Evolutionary conservation across 140 eudicot species (phyloP).

Genomic region (Cichorium intybus): DNA sequence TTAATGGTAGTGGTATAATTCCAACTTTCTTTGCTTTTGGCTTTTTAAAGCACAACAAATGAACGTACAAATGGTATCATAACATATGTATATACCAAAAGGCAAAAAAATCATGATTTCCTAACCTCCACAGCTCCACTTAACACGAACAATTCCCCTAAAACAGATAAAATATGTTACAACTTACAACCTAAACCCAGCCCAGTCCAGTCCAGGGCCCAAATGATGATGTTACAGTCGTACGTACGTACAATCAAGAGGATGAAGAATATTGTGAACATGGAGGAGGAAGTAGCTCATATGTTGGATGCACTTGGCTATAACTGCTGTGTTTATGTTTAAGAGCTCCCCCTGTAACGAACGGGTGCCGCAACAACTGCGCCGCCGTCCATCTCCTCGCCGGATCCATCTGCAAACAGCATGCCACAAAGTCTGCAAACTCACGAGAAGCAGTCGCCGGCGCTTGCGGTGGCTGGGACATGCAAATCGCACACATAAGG

Average conservation of each 20-base stretch:
- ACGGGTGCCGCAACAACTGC: slow-evolving; percentile 54
- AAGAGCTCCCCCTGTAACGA: slow-evolving; percentile 20
- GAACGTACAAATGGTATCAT: too few species aligned
- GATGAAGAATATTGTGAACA: slow-evolving; percentile 40
- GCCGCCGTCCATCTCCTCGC: slow-evolving; percentile 64
- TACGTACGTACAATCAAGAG: slow-evolving; percentile 4
- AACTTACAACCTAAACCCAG: too few species aligned
- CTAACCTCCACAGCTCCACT: background rate
- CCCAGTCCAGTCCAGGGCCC: background rate
- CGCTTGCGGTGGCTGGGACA: slow-evolving; percentile 75
- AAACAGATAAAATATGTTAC: background rate
- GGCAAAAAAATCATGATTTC: background rate
- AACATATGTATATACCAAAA: background rate
- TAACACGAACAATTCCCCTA: background rate
- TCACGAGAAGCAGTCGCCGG: slow-evolving; percentile 60
- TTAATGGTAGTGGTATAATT: too few species aligned
- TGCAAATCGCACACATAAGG: slow-evolving; percentile 78
- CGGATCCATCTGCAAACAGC: slow-evolving; percentile 84
- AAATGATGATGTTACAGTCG: background rate
- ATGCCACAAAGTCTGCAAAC: slow-evolving; percentile 57
- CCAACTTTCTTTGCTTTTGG: too few species aligned
- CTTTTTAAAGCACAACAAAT: too few species aligned
- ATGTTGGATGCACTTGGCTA: slow-evolving; percentile 42
- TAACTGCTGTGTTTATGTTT: background rate
- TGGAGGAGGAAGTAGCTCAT: slow-evolving; percentile 59